Evolutionary conservation across 1,284 basidiomycete species (phyloP).

Genomic region (Xerocomus minutiporus): DNA sequence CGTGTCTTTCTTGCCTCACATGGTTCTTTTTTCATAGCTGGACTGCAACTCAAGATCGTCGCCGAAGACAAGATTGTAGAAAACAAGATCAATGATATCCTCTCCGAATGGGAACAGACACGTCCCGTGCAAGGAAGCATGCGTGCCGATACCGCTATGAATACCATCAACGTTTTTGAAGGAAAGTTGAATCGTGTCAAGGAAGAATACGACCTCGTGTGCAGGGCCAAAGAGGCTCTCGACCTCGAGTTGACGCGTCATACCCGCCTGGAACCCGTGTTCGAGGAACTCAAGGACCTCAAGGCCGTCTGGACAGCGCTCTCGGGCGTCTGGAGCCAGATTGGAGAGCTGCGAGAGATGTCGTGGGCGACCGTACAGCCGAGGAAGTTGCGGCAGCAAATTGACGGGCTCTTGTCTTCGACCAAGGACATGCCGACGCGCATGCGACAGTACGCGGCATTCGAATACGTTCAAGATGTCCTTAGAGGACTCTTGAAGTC

Average conservation of each 20-base stretch:
- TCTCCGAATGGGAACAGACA: slow-evolving; percentile 92
- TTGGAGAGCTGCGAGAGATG: slow-evolving; percentile 84
- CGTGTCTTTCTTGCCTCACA: slow-evolving; percentile 2
- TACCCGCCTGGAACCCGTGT: slow-evolving; percentile 87
- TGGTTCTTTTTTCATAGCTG: slow-evolving; percentile 50
- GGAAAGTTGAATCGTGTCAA: slow-evolving; percentile 83
- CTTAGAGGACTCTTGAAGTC: slow-evolving; percentile 85
- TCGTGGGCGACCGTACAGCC: slow-evolving; percentile 92
- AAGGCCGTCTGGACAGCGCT: slow-evolving; percentile 99
- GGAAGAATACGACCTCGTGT: slow-evolving; percentile 92
- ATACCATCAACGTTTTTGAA: slow-evolving; percentile 92
- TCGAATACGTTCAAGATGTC: slow-evolving; percentile 95
- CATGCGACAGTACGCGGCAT: slow-evolving; percentile 98
- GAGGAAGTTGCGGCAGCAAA: slow-evolving; percentile 89
- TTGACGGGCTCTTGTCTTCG: slow-evolving; percentile 83
- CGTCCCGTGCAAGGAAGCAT: slow-evolving; percentile 95
- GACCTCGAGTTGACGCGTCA: slow-evolving; percentile 90
- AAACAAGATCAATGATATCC: slow-evolving; percentile 86
- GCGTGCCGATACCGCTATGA: slow-evolving; percentile 93
- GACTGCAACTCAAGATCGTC: slow-evolving; percentile 97
- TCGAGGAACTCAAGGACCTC: slow-evolving; percentile 93
- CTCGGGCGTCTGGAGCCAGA: slow-evolving; percentile 94
- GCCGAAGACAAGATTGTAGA: slow-evolving; percentile 98
- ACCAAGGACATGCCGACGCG: slow-evolving; percentile 98
- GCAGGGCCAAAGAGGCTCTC: slow-evolving; percentile 94